A percentile compares a stretch with the other conserved stretches of the same genome.
These are phyloP conservation scores for Starmerella sirachaensis DNA, from an alignment of 805 yeast species.

Conservation along the genomic window DNA sequence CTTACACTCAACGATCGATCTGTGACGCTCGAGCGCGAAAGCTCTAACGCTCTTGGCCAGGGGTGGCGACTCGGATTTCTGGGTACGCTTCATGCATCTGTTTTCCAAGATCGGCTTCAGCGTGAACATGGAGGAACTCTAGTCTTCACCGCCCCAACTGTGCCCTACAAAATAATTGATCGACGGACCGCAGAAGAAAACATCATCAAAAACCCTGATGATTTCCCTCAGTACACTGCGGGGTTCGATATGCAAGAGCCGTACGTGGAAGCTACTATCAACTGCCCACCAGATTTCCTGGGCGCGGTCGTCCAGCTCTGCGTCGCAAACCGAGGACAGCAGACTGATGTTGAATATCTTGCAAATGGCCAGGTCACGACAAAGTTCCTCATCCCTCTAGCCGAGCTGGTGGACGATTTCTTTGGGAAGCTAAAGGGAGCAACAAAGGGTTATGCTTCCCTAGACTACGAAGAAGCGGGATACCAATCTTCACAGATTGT, in stretches of 20 bases:
- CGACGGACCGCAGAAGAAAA: slow-evolving; percentile 48
- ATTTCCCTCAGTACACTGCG: slow-evolving; percentile 56
- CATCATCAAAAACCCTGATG: slow-evolving; percentile 79
- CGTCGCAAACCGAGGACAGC: slow-evolving; percentile 72
- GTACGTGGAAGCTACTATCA: slow-evolving; percentile 77
- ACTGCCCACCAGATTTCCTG: slow-evolving; percentile 78
- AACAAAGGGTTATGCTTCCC: slow-evolving; percentile 84
- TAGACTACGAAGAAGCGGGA: slow-evolving; percentile 91
- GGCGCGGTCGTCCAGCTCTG: slow-evolving; percentile 82
- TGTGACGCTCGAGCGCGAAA: slow-evolving; percentile 77
- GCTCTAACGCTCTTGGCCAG: slow-evolving; percentile 87
- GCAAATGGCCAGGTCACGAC: slow-evolving; percentile 70
- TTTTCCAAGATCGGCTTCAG: slow-evolving; percentile 80
- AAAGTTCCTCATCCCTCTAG: slow-evolving; percentile 71
- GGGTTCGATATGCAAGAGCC: slow-evolving; percentile 46
- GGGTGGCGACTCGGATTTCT: slow-evolving; percentile 96
- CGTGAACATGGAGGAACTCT: slow-evolving; percentile 89
- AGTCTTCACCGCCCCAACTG: slow-evolving; percentile 90
- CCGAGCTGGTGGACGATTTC: slow-evolving; percentile 87
- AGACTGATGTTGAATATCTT: slow-evolving; percentile 63
- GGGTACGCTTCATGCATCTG: slow-evolving; percentile 91
- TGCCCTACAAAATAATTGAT: slow-evolving; percentile 71
- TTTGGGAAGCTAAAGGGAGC: slow-evolving; percentile 85
- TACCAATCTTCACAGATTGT: slow-evolving; percentile 69
- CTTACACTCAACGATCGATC: slow-evolving; percentile 85